Evolutionary conservation across 2,329 filamentous ascomycete species (phyloP), one percentile per base, ranked within the genome.

Genomic region (Diaporthe amygdali): DNA sequence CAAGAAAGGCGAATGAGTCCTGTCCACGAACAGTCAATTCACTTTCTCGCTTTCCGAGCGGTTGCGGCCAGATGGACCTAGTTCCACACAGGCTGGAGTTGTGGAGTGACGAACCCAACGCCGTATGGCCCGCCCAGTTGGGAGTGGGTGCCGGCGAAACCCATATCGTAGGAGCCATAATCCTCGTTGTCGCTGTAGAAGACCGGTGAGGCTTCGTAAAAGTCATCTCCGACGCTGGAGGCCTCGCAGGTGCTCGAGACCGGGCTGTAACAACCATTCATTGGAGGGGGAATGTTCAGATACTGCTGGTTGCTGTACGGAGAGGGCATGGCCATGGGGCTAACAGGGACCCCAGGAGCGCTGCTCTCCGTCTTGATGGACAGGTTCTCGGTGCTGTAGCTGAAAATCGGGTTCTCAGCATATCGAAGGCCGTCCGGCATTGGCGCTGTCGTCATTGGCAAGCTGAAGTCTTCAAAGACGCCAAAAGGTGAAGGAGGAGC

Each of bases 121-220:
- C 84, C 84, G 83, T 82, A 85, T 78, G 80, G 76, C 78, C 79
- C 85, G 81, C 81, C 84, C 79, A 85, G 80, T 77, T 83, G 81
- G 75, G 84, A 82, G 72, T 84, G 83, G 79, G 84, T 83, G 74
- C 83, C 81, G 75, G 83, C 76, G 77, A 81, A 85, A 75, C 79
- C 79, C 64, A 73, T 71, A 44, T 68, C 67, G 66, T 67, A 89
- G 54, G 84, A 80, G 72, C 80, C 80, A 73, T 84, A 87, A 74
- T 91, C 89, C 70, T 91, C 89, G 56, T 85, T 84, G 76, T 91
- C 90, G 81, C 89, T 91, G 81, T 90, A 91, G 37, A 86, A 84
- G 73, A 90, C 83, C 34, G 90, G 91, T n/a, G 80, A 79, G 7
- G 76, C 74, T 37, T 81, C 79, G 71, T 77, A 76, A 59, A 78